phyloP scores from a whole-genome alignment of 2,329 filamentous ascomycete genomes.

The Fusarium sp. region DNA sequence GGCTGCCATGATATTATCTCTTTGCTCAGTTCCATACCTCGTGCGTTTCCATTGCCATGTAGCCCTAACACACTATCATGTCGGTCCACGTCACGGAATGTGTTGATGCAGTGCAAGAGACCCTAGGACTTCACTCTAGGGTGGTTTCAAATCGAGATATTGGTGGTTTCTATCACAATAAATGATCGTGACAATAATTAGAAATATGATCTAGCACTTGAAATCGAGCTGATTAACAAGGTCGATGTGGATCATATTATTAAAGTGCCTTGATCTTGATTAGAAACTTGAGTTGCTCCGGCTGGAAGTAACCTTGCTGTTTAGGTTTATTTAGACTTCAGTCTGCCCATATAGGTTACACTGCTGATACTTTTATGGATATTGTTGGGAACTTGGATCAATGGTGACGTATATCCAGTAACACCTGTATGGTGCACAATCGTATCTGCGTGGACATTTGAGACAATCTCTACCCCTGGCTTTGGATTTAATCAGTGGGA shows the following conservation, averaged over 20 bases:
- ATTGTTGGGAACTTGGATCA: not conserved
- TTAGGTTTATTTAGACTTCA: not conserved
- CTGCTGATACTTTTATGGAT: not conserved
- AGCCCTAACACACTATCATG: not conserved
- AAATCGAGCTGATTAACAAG: too few relatives aligned
- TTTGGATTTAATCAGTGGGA: not conserved
- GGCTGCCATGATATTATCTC: not conserved
- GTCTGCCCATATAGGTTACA: not conserved
- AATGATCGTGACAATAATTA: not conserved
- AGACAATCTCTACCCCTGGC: not conserved
- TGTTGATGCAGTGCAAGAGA: not conserved
- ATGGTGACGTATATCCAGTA: not conserved
- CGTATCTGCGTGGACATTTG: not conserved
- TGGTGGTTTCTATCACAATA: not conserved
- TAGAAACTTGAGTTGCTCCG: not conserved
- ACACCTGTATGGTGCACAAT: not conserved
- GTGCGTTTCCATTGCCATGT: not conserved
- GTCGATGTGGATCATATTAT: not conserved
- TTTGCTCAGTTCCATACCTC: not conserved
- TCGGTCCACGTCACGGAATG: not conserved
- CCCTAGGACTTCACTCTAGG: not conserved
- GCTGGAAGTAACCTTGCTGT: not conserved
- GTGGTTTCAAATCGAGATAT: not conserved
- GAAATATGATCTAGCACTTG: not conserved
- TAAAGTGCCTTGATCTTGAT: not conserved